phyloP scores from a whole-genome alignment of 495 filamentous ascomycete species.

The Aspergillus avenaceus region DNA sequence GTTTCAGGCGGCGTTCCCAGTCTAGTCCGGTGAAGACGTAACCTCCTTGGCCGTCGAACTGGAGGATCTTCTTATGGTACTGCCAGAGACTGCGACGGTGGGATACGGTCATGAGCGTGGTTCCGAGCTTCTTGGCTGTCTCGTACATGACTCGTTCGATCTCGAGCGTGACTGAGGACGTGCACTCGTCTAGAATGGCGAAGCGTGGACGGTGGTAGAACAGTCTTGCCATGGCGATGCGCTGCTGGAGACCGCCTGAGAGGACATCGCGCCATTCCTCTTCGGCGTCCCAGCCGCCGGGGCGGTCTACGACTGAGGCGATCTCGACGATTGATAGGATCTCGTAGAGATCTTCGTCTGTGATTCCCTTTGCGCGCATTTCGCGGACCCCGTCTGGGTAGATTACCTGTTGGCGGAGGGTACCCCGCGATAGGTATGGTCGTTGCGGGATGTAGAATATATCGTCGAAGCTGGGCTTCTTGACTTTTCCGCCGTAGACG shows the following conservation, averaged over 20 bases:
- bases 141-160: conserved; percentile 97
- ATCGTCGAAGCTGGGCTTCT: conserved; percentile 80
- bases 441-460: conserved; percentile 99
- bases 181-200: conserved; percentile 97
- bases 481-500: conserved; percentile 92
- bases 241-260: conserved; percentile 86
- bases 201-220: conserved; percentile 90
- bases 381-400: conserved; percentile 88
- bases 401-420: conserved; percentile 89
- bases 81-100: conserved; percentile 92
- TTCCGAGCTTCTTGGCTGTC: conserved; percentile 82
- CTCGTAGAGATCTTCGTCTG: conserved; percentile 71
- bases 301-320: conserved; percentile 75
- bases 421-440: conserved; percentile 85
- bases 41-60: conserved; percentile 91
- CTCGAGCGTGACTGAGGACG: conserved; percentile 84
- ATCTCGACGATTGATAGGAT: conserved; percentile 79
- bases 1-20: conserved; percentile 74
- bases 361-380: conserved; percentile 80
- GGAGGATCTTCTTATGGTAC: conserved; percentile 88
- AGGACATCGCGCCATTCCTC: conserved; percentile 94
- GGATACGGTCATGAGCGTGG: conserved; percentile 93
- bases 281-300: conserved; percentile 87
- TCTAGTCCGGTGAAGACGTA: conserved; percentile 90
- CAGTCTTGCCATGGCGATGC: conserved; percentile 94